Base-by-base conservation (phyloP, 176 grass and related monocot genomes). In the Alopecurus myosuroides region DNA sequence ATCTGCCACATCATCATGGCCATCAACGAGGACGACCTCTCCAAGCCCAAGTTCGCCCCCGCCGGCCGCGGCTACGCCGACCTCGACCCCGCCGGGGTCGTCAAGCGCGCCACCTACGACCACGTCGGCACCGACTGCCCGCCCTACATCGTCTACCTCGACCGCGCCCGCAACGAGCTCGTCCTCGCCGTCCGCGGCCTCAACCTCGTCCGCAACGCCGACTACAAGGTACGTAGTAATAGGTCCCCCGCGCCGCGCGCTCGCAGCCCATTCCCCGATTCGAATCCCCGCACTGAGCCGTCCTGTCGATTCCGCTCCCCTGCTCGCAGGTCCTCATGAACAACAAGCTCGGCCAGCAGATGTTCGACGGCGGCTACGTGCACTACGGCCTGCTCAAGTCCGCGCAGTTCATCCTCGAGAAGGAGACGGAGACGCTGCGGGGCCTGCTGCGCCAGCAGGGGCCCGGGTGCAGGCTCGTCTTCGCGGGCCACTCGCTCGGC, bases 291-390 rank as follows among this genome's bases (percentile, higher is more conserved):
- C 69, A 3, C 28, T 77, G 58, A 67, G 3, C 11, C 42, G 42
- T 11, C 42, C 34, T 4, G 34, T 35, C 44, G 3, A 15, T 15
- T 15, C 11, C 42, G n/a, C n/a, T n/a, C n/a, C n/a, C n/a, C 18
- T 33, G 19, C 4, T n/a, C 15, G 70, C 89, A 94, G 92, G 89
- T 99, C 40, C 85, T 99, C 15, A 85, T 99, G 85, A 92, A 97
- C 84, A 99, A 99, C 81, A 89, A 89, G 74, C 91, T 99, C 41
- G 97, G 96, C 51, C 84, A 85, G 89, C 91, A 99, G 92, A 94
- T 94, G 93, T 92, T 99, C 65, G 97, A 94, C 75, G 97, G 97
- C 30, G 97, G 97, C 0, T 99, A 86, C 79, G 97, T 94, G 39
- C 97, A 99, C 86, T 86, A 94, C 75, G 97, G 97, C 13, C 92